phyloP scores from a whole-genome alignment of 2,329 filamentous ascomycete genomes.

The Penicillium nordicum region DNA sequence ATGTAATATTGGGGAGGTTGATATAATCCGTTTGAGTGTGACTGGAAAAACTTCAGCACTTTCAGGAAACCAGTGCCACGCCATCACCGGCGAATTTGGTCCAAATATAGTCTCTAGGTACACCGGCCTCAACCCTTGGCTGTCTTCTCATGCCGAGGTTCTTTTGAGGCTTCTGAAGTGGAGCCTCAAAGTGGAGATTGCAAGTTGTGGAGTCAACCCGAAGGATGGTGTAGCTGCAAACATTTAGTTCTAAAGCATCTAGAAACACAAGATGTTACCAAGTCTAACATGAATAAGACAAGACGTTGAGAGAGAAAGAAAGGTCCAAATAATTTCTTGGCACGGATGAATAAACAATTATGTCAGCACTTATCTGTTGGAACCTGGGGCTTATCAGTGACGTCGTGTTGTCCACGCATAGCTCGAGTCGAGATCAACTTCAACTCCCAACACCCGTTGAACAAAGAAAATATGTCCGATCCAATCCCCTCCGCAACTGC shows the following conservation, averaged over 20 bases:
- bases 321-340: too few species aligned
- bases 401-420: not conserved
- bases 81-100: not conserved
- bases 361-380: not conserved
- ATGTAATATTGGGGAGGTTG: not conserved
- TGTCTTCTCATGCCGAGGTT: not conserved
- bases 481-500: constrained; percentile 40
- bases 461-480: constrained; percentile 39
- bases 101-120: not conserved
- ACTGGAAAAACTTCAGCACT: not conserved
- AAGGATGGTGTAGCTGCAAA: not conserved
- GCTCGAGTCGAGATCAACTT: not conserved
- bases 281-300: not conserved
- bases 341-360: not conserved
- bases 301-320: not conserved
- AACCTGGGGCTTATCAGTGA: not conserved
- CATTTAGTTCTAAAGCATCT: not conserved
- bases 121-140: not conserved
- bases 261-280: not conserved
- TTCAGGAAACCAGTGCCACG: not conserved
- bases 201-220: not conserved
- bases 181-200: not conserved
- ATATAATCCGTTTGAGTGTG: not conserved
- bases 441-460: not conserved
- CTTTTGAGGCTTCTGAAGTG: not conserved